Evolutionary conservation across 768 basidiomycete genomes (phyloP).

Genomic region (Rhodosporidiobolus sp.): DNA sequence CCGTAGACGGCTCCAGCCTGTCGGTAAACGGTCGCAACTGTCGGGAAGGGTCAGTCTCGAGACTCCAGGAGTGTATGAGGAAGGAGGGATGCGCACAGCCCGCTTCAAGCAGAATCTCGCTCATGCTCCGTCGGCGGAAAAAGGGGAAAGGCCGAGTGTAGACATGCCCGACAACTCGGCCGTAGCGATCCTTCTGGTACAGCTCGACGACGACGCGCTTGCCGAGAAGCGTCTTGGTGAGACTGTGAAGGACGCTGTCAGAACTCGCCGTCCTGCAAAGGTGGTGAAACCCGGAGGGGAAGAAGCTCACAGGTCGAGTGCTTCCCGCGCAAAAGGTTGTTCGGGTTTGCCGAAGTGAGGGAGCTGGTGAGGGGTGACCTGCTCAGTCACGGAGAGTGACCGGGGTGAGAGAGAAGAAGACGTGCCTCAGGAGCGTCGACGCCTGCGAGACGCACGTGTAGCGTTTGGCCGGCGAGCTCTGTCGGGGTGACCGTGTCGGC

Average conservation of each 20-base stretch:
- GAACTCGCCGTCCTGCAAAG: too few relatives aligned
- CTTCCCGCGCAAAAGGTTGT: constrained; percentile 72
- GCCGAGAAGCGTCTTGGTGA: constrained; percentile 59
- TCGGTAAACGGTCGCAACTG: constrained; percentile 22
- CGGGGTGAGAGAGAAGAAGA: too few relatives aligned
- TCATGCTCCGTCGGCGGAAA: constrained; percentile 1
- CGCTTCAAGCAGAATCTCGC: constrained; percentile 2
- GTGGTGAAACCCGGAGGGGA: not conserved
- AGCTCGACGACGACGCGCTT: constrained; percentile 69
- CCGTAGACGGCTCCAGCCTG: constrained; percentile 68
- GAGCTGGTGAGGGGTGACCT: constrained; percentile 52
- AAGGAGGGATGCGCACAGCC: constrained; percentile 12
- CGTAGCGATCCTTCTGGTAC: constrained; percentile 74
- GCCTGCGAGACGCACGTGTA: constrained; percentile 83
- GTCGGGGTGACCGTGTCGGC: not conserved
- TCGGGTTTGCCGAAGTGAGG: constrained; percentile 77
- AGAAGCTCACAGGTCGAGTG: constrained; percentile 57
- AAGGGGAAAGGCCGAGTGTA: constrained; percentile 15
- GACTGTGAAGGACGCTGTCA: too few relatives aligned
- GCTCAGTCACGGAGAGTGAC: not conserved
- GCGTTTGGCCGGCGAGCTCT: constrained; percentile 76
- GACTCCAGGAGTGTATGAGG: not conserved
- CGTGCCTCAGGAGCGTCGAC: constrained; percentile 87
- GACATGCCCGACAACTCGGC: constrained; percentile 57
- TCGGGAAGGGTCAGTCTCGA: not conserved